Conservation (phyloP, 1,284 basidiomycete genomes). For the Ustilago esculenta region DNA sequence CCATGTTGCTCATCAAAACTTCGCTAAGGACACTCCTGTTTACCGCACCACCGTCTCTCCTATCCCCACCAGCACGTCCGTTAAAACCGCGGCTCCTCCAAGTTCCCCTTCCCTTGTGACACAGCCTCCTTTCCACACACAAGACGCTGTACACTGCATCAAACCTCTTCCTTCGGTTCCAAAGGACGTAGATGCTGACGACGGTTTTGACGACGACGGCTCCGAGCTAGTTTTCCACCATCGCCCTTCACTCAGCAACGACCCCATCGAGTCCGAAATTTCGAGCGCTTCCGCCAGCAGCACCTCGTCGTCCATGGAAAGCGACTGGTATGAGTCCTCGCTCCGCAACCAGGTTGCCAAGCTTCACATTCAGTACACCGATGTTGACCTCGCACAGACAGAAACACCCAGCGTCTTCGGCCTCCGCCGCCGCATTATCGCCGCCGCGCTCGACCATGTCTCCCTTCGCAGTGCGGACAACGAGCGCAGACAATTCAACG, state of each 20-base stretch:
- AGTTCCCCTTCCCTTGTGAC: too few relatives aligned
- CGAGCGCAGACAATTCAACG: constrained; percentile 4
- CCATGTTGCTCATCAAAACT: not conserved
- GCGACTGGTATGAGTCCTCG: constrained; percentile 33
- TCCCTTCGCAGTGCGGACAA: not conserved
- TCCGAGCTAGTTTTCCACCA: constrained; percentile 11
- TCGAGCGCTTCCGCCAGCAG: constrained; percentile 30
- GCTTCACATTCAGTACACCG: constrained; percentile 27
- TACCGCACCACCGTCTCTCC: not conserved
- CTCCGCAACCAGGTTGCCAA: constrained; percentile 37
- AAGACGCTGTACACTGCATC: not conserved
- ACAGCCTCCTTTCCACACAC: too few relatives aligned
- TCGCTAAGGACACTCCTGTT: not conserved
- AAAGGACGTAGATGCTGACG: constrained; percentile 28
- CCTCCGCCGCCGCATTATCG: constrained; percentile 33
- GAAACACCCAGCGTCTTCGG: constrained; percentile 42
- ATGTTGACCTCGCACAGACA: constrained; percentile 24
- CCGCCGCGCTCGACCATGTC: constrained; percentile 31
- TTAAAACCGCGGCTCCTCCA: too few relatives aligned
- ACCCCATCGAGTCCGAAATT: constrained; percentile 37
- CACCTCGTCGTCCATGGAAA: constrained; percentile 31
- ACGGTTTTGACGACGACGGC: constrained; percentile 11
- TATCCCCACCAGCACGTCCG: not conserved
- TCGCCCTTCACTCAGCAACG: constrained; percentile 1
- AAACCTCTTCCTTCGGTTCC: constrained; percentile 31